Percentiles rank a stretch among this genome's conserved stretches.
phyloP scores from a whole-genome alignment of 2,329 filamentous ascomycete genomes.

The Hymenoscyphus salicellus region DNA sequence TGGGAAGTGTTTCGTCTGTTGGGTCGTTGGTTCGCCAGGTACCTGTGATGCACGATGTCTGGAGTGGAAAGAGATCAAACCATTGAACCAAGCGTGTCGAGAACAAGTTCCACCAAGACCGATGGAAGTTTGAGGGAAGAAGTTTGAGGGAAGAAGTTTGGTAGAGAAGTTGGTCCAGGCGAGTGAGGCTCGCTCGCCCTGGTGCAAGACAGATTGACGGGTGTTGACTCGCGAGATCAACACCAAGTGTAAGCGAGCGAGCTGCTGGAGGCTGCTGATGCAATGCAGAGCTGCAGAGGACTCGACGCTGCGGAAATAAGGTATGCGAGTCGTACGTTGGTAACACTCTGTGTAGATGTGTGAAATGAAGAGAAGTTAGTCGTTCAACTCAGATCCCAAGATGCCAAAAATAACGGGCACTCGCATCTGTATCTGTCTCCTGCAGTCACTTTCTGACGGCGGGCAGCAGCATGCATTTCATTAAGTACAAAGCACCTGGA shows the following conservation, averaged over 20 bases:
- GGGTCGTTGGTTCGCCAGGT: not conserved
- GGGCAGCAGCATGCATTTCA: not conserved
- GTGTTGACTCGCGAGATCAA: slow-evolving; percentile 1
- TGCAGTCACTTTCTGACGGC: not conserved
- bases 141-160: not conserved
- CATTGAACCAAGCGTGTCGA: not conserved
- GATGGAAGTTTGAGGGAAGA: not conserved
- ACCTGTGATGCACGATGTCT: not conserved
- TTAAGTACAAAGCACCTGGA: not conserved
- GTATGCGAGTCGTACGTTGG: not conserved
- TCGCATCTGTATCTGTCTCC: not conserved
- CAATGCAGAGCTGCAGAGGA: not conserved
- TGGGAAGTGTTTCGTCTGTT: not conserved
- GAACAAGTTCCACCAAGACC: not conserved
- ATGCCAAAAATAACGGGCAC: not conserved
- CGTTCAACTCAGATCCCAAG: not conserved
- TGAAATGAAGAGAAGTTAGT: not conserved
- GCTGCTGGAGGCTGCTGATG: not conserved
- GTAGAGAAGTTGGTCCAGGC: too few species aligned
- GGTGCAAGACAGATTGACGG: not conserved
- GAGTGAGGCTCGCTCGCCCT: not conserved
- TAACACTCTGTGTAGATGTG: not conserved
- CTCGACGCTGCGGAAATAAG: not conserved
- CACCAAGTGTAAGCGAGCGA: not conserved
- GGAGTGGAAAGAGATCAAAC: not conserved